Base-by-base conservation (phyloP, 176 grass and related monocot genomes). In the Guadua angustifolia region DNA sequence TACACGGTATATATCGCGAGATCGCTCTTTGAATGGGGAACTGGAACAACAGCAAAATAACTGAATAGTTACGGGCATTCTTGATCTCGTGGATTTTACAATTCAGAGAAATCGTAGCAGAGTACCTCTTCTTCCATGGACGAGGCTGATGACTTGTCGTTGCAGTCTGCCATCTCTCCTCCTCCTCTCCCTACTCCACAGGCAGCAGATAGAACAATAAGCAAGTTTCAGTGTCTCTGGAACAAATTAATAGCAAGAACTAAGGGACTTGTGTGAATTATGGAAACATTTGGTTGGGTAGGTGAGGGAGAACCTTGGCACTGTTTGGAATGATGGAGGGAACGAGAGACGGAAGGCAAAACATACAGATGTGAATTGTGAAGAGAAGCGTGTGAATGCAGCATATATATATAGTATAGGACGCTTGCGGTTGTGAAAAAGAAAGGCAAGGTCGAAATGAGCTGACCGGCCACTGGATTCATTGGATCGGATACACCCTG, bases 81-180 rank as follows among this genome's bases (percentile, higher is more conserved):
- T 71, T 36, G 42, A 69, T 59, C 3, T 60, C 14, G 10, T 17
- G 9, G 71, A 69, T 19, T 18, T n/a, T 7, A 35, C 7, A 56
- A 81, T 25, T 57, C 19, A 56, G 7, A 55, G 19, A 42, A 73
- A 55, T 21, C 74, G n/a, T 29, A 56, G 52, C 44, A 69, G 71
- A 65, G 18, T 77, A 65, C 57, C 86, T 91, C 88, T 79, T 91
- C 88, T 82, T 81, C 85, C 25, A 66, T 69, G 49, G 77, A 72
- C 17, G 74, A 45, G 33, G 35, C 57, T 24, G 56, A 68, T 15
- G 86, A 62, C 16, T 78, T 91, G 74, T 25, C 74, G 40, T 83
- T 88, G 90, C 82, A 86, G 80, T 65, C 88, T 13, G 81, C 87
- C 93, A 95, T 95, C 85, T 86, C 83, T 21, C 36, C n/a, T 21